Evolutionary conservation across 805 yeast genomes (phyloP).

Genomic region (Saturnispora galanensis): DNA sequence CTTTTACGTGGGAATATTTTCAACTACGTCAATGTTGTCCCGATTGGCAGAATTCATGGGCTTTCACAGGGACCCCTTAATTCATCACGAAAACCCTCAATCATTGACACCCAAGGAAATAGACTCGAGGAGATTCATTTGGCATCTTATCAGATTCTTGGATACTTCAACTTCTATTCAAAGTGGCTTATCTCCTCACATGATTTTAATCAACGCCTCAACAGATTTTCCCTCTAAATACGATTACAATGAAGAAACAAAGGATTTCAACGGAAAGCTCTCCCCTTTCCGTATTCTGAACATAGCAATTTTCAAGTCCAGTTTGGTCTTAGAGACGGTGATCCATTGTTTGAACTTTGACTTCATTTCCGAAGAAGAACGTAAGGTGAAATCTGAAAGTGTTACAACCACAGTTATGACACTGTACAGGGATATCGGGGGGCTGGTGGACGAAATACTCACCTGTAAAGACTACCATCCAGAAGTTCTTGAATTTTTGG

Average conservation of each 20-base stretch:
- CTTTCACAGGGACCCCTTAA: conserved; percentile 12
- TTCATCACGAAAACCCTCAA: conserved; percentile 10
- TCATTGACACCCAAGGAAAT: conserved; percentile 8
- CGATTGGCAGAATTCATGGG: conserved; percentile 14
- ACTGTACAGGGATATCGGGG: conserved; percentile 9
- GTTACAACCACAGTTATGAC: conserved; percentile 9
- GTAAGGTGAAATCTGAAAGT: conserved; percentile 7
- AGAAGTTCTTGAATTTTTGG: conserved; percentile 77
- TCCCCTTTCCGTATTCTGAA: conserved; percentile 12
- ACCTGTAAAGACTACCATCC: conserved; percentile 20
- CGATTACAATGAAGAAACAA: conserved; percentile 9
- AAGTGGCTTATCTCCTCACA: conserved; percentile 15
- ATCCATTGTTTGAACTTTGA: conserved; percentile 13
- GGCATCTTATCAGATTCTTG: conserved; percentile 12
- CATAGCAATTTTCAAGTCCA: conserved; percentile 12
- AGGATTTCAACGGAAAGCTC: conserved; percentile 11
- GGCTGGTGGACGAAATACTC: conserved; percentile 8
- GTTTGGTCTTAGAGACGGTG: conserved; percentile 13
- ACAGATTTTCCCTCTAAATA: conserved; percentile 11
- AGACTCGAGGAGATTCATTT: conserved; percentile 10
- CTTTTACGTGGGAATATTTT: conserved; percentile 10
- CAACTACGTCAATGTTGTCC: conserved; percentile 11
- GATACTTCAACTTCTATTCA: conserved; percentile 13
- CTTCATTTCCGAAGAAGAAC: conserved; percentile 8
- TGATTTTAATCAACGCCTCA: conserved; percentile 14